Base-by-base conservation (phyloP, 768 basidiomycete genomes). In the Pulveroboletus ravenelii region DNA sequence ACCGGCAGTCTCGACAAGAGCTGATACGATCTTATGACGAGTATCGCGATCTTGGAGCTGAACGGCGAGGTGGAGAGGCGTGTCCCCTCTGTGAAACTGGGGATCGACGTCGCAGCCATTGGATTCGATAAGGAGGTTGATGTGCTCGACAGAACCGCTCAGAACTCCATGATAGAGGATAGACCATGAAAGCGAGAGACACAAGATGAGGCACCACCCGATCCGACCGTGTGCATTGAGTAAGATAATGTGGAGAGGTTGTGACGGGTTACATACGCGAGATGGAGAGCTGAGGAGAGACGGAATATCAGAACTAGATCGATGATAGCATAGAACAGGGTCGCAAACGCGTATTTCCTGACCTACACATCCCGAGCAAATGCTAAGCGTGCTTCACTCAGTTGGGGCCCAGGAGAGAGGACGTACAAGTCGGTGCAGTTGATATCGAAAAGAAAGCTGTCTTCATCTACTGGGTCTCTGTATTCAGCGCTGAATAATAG, bases 341-440 rank as follows among this genome's bases (percentile, higher is more conserved):
- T 17, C 46, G 35, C 67, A 65, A 50, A 67, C 65, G 55, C 38
- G 65, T 67, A 53, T 67, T 67, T 45, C 65, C 63, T 23, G 44
- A 44, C 20, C 67, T 67, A 20, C 23, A 29, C 18, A 13, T 27
- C 9, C 47, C 41, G 30, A 25, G 10, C 29, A 25, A 13, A 6
- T 27, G 46, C 38, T 53, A 38, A 57, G 50, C 25, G 18, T 20
- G 15, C 41, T 29, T 27, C 17, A 15, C 20, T 18, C 5, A 29
- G 27, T 17, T n/a, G 5, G n/a, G 30, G 15, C 12, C 20, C 20
- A 23, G 20, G n/a, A n/a, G 20, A 10, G 34, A 30, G 18, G n/a
- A 55, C 65, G 30, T 59, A 69, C 67, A 55, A 10, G 31, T 69
- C 65, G 13, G 29, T 58, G 37, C 65, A 69, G 47, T 69, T 69